Conservation (phyloP, 306 rosid species). For the Chamaecrista fasciculata region DNA sequence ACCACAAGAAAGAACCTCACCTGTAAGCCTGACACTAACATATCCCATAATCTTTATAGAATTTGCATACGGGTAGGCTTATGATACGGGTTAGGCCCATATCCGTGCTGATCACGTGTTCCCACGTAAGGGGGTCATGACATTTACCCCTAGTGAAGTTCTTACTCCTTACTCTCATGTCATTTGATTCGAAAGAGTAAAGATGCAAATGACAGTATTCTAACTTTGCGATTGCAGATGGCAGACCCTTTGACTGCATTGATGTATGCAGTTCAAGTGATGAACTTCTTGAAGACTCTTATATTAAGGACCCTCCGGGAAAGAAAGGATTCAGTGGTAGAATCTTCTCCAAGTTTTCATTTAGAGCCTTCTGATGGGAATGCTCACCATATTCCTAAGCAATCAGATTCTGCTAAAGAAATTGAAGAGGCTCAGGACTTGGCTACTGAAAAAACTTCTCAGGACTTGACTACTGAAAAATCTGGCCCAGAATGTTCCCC, state of each 20-base stretch:
- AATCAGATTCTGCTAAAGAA: background rate
- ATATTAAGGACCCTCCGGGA: slow-evolving; percentile 5
- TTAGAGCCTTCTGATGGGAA: background rate
- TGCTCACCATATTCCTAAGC: background rate
- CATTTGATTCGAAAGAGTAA: background rate
- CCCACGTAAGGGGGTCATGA: no score
- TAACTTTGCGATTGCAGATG: slow-evolving; percentile 5
- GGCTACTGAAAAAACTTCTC: background rate
- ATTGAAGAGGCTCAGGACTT: background rate
- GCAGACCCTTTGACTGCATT: slow-evolving; percentile 17
- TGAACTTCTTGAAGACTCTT: slow-evolving; percentile 16
- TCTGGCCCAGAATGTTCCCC: no score
- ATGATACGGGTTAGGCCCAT: no score
- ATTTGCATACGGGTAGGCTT: no score
- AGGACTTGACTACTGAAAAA: background rate
- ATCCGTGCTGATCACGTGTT: no score
- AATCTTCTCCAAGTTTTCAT: background rate
- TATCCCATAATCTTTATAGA: no score
- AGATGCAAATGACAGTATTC: background rate
- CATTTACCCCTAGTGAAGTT: background rate
- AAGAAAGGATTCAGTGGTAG: slow-evolving; percentile 10
- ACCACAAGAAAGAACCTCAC: no score
- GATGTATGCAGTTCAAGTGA: slow-evolving; percentile 22
- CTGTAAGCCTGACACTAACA: no score
- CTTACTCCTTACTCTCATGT: background rate